Evolutionary conservation across 108 stramenopile species (phyloP).

Genomic region (Ochromonas danica): DNA sequence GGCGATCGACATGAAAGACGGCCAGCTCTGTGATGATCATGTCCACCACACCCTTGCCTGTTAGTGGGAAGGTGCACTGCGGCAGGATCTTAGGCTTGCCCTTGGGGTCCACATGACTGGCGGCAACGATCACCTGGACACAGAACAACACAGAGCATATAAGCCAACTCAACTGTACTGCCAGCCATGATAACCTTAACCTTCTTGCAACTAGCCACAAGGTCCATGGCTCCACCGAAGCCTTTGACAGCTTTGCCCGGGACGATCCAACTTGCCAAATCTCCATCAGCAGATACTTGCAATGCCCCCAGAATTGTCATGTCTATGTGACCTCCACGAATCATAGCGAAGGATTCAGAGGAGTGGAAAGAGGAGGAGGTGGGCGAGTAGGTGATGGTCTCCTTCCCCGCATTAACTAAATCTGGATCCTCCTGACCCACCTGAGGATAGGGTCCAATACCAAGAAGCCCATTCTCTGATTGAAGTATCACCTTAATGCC

Average conservation of each 20-base stretch:
- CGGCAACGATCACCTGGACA: constrained; percentile 72
- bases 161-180: too few species aligned
- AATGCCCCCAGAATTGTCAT: constrained; percentile 84
- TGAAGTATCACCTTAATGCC: constrained; percentile 81
- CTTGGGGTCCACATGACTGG: constrained; percentile 82
- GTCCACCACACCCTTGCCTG: constrained; percentile 79
- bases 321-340: constrained; percentile 83
- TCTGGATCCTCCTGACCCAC: constrained; percentile 65
- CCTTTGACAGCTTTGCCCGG: constrained; percentile 84
- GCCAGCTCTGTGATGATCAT: constrained; percentile 85
- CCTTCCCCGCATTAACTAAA: constrained; percentile 87
- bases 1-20: constrained; percentile 77
- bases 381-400: constrained; percentile 73
- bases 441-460: constrained; percentile 77
- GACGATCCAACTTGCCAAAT: constrained; percentile 86
- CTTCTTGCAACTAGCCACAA: constrained; percentile 53
- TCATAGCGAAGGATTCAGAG: constrained; percentile 81
- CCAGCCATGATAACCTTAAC: too few species aligned
- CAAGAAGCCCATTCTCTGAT: constrained; percentile 82
- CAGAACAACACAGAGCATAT: too few species aligned
- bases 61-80: constrained; percentile 78
- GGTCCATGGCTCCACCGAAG: constrained; percentile 81
- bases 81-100: constrained; percentile 79
- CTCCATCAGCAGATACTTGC: constrained; percentile 74
- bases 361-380: constrained; percentile 71